Conservation (phyloP, 352 stramenopile genomes). For the Pythium aristosporum region DNA sequence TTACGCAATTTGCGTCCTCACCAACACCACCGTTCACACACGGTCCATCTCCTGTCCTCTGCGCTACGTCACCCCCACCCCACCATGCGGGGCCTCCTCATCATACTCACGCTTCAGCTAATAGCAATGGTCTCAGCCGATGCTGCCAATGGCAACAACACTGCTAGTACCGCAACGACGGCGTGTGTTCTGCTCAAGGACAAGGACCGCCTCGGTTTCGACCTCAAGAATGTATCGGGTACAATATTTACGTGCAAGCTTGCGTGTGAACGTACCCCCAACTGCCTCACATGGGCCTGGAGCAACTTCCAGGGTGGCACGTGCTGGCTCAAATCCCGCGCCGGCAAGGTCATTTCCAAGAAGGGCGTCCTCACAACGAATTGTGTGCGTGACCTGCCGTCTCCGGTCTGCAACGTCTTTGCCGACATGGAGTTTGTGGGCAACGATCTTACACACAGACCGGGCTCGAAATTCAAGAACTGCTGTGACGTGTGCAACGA, state of each 20-base stretch:
- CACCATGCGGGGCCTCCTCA: no score
- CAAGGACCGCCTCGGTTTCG: constrained; percentile 13
- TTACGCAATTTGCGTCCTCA: constrained; percentile 9
- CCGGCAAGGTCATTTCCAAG: constrained; percentile 16
- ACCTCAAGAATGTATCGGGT: constrained; percentile 8
- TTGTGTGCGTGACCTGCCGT: not conserved
- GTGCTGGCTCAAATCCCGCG: constrained; percentile 27
- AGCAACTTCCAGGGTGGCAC: constrained; percentile 23
- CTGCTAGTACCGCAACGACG: not conserved
- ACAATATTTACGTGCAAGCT: not conserved
- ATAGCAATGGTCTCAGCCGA: not conserved
- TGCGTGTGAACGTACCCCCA: not conserved
- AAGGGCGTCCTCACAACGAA: constrained; percentile 6
- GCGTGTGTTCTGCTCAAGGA: constrained; percentile 5
- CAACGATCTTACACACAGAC: constrained; percentile 11
- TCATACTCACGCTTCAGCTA: not conserved
- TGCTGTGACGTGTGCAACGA: constrained; percentile 17
- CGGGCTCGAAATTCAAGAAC: not conserved
- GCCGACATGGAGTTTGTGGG: constrained; percentile 11
- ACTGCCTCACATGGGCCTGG: constrained; percentile 23
- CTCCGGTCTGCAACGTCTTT: not conserved
- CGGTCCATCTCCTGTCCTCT: constrained; percentile 11
- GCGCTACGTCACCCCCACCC: constrained; percentile 2
- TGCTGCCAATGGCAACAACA: no score
- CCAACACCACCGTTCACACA: not conserved